These are phyloP conservation scores for Clarireedia monteithiana DNA, from an alignment of 2,329 filamentous ascomycete genomes.

Conservation along the genomic window DNA sequence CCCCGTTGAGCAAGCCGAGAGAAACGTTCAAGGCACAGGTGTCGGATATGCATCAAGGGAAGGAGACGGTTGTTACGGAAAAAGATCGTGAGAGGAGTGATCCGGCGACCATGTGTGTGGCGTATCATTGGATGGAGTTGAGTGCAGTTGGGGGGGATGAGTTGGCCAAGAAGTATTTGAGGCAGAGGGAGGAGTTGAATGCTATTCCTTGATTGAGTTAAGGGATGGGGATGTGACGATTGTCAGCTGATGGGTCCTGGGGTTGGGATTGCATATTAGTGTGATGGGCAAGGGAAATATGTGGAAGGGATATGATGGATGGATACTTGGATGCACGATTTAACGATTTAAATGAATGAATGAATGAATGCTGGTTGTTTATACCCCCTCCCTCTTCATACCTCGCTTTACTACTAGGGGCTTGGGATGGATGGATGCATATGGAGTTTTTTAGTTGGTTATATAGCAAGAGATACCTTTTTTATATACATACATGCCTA, in stretches of 20 bases:
- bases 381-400: no score
- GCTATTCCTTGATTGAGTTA: conserved; percentile 22
- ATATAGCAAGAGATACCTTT: conserved; percentile 10
- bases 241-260: no score
- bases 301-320: not conserved
- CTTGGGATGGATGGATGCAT: not conserved
- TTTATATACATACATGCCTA: not conserved
- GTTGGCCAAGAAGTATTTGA: conserved; percentile 73
- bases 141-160: conserved; percentile 81
- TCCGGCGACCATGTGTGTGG: conserved; percentile 84
- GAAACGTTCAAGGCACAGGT: conserved; percentile 88
- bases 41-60: conserved; percentile 58
- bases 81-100: conserved; percentile 62
- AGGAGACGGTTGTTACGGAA: conserved; percentile 33
- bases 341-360: no score
- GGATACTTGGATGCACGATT: not conserved
- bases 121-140: conserved; percentile 95
- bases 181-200: conserved; percentile 43
- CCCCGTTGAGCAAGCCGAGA: conserved; percentile 74
- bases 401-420: no score
- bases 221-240: not conserved
- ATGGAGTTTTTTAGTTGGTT: conserved; percentile 1
- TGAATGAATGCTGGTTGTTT: no score
- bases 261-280: no score
- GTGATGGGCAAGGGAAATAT: no score